phyloP scores from a whole-genome alignment of 805 yeast genomes.

The Hyphopichia homilentoma region DNA sequence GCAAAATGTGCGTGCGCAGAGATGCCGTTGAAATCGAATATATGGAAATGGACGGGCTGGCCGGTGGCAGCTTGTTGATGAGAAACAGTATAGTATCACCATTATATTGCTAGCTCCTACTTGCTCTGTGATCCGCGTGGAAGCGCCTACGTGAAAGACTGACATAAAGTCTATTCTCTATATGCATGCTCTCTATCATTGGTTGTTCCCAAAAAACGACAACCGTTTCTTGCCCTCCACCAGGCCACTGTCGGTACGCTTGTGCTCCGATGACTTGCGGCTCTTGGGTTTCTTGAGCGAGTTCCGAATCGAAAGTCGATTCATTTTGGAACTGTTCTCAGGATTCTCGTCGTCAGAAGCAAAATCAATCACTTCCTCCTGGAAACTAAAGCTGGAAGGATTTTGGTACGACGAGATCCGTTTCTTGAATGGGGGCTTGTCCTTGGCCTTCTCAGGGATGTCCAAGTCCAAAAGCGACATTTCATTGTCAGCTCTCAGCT shows the following conservation, averaged over 20 bases:
- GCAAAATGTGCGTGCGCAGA: no score
- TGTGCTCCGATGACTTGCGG: constrained; percentile 27
- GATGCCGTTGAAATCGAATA: no score
- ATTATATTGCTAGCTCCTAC: no score
- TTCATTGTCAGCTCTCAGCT: constrained; percentile 5
- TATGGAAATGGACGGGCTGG: no score
- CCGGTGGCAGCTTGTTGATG: no score
- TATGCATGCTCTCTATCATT: no score
- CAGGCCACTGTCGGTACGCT: constrained; percentile 21
- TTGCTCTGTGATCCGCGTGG: no score
- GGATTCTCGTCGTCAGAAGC: constrained; percentile 44
- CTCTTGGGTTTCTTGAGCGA: constrained; percentile 30
- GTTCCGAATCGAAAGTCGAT: constrained; percentile 36
- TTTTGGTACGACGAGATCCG: constrained; percentile 23
- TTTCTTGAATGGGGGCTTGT: constrained; percentile 23
- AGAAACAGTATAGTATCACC: no score
- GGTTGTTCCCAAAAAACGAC: constrained; percentile 13
- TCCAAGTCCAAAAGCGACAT: constrained; percentile 23
- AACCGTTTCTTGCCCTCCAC: constrained; percentile 18
- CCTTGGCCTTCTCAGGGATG: constrained; percentile 12
- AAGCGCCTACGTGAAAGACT: no score
- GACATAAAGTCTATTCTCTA: no score
- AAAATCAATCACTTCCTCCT: constrained; percentile 44
- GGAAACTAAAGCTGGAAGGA: constrained; percentile 28
- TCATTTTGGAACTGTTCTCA: constrained; percentile 32